Base-by-base conservation (phyloP, 2,329 filamentous ascomycete genomes). In the Laburnicola sp. region DNA sequence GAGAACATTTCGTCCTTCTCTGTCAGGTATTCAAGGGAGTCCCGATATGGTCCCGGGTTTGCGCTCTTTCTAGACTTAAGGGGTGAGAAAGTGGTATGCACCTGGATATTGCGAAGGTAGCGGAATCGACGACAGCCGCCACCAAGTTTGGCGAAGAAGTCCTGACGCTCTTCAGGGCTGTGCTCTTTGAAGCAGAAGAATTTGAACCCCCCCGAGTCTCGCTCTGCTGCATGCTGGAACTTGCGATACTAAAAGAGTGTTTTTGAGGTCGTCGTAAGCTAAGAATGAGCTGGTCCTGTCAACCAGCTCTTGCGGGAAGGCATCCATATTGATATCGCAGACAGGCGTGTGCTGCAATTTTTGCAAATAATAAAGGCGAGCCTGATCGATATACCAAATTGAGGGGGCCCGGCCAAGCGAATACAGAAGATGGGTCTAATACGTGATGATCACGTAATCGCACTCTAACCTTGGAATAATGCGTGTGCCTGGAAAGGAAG, bases 211-310 rank as follows among this genome's bases (percentile, higher is more conserved):
- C 31, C 34, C 9, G 42, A 45, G 7, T 16, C 31, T 2, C 10
- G 31, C 30, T 45, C 31, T 6, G 42, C 42, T 11, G 42, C 42
- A 35, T 45, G n/a, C 8, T 36, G 42, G 10, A 45, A 36, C 36
- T 45, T 45, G 22, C 42, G 42, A 45, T 2, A 45, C 16, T 28
- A 45, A 16, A 16, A 45, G 34, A 16, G 34, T 37, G 5, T 10
- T 35, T 21, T 23, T 45, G 3, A 45, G 31, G 22, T 35, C 42
- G 26, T 35, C 11, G 22, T 9, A 3, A 36, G 30, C 8, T 11
- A 45, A 21, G 21, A 4, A 45, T 11, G 22, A 21, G 31, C 21
- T 35, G 31, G 36, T 36, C 6, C 30, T 7, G 10, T 36, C 42
- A 26, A 45, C 23, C 31, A 45, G 23, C 27, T 45, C 31, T 22